Base-by-base conservation (phyloP, 1,284 basidiomycete genomes). In the Cutaneotrichosporon cutaneum region DNA sequence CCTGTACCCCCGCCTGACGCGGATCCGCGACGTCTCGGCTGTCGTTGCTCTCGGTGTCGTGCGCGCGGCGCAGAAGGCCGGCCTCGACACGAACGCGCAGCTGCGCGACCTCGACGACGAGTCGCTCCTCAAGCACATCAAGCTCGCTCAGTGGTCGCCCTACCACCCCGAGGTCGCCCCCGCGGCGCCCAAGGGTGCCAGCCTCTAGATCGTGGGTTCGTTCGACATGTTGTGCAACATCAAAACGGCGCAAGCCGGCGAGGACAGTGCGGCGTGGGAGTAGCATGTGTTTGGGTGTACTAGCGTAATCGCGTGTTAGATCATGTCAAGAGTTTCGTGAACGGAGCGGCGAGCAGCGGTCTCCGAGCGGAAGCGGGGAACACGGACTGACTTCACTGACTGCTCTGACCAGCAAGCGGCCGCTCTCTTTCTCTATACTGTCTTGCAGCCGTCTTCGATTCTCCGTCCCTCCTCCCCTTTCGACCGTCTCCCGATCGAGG, bases 1-100 rank as follows among this genome's bases (percentile, higher is more conserved):
- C 59, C 77, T 92, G 16, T 93, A 92, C 77, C 90, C 90, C 55
- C 85, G 85, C 58, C 81, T 91, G 65, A 85, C 88, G 68, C 83
- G 90, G 68, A 93, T 94, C 71, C 84, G 91, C 51, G 90, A 92
- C 70, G 92, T 94, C 71, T 90, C 88, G 68, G 86, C 85, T 2
- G 77, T 83, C 58, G 90, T 94, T 66, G 89, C 90, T 14, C 78
- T 81, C 57, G 82, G 84, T 50, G 90, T 94, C 59, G 88, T 94
- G 70, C 85, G 86, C 59, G 83, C 86, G 44, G 90, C 91, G 35
- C 90, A 94, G 76, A 84, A 85, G 69, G 87, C 85, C 61, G 88
- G 74, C 1, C 67, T 79, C 27, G 77, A 77, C 64, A 70, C 68
- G 7, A 65, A 59, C 45, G 48, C 32, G 14, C 61, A 61, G 44